Conservation (phyloP, 495 filamentous ascomycete genomes). For the Lophiostoma macrostomum region DNA sequence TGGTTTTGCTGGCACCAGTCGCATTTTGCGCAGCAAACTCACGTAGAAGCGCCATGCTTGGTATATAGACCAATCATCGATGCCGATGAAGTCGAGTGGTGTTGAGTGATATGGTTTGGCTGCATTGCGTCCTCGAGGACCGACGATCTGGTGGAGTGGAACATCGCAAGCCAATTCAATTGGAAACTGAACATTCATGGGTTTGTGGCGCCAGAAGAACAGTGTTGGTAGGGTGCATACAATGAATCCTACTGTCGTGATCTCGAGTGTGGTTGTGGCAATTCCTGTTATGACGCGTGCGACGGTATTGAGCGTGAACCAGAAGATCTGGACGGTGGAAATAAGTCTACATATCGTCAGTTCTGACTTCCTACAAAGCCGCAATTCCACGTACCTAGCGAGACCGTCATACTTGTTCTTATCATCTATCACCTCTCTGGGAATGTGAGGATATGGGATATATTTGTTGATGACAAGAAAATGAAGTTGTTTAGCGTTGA, state of each 20-base stretch:
- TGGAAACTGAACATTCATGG: conserved; percentile 25
- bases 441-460: conserved; percentile 24
- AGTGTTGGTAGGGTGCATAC: conserved; percentile 25
- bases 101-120: conserved; percentile 28
- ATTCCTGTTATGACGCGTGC: conserved; percentile 26
- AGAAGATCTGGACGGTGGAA: conserved; percentile 32
- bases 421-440: conserved; percentile 27
- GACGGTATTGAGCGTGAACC: conserved; percentile 33
- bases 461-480: conserved; percentile 34
- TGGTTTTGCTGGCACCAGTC: not conserved
- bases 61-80: conserved; percentile 17
- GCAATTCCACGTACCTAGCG: conserved; percentile 7
- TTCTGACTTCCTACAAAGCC: not conserved
- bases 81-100: conserved; percentile 36
- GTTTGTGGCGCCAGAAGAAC: conserved; percentile 38
- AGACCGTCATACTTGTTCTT: conserved; percentile 39
- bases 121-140: conserved; percentile 26
- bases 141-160: conserved; percentile 25
- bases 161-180: conserved; percentile 11
- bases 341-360: conserved; percentile 21
- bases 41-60: conserved; percentile 15
- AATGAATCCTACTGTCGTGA: conserved; percentile 34
- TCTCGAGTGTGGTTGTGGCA: conserved; percentile 33
- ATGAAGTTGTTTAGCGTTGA: conserved; percentile 36
- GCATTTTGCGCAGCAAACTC: conserved; percentile 10